Percentiles rank a stretch among this genome's conserved stretches.
These are phyloP conservation scores for Babesia bigemina DNA, from an alignment of 169 alveolate species.

Conservation along the genomic window DNA sequence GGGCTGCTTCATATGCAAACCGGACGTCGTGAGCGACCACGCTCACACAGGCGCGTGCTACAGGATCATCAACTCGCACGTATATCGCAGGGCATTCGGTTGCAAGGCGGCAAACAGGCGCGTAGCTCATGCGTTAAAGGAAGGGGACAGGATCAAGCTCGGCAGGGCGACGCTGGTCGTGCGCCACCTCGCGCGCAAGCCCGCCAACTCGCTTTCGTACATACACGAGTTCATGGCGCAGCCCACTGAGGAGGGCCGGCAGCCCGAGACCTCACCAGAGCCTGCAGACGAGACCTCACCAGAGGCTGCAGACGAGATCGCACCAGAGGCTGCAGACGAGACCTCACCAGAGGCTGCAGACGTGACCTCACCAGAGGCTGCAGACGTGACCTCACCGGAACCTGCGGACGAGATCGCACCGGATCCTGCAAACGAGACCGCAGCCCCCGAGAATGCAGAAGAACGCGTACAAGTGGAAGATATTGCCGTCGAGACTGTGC, in stretches of 20 bases:
- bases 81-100: constrained; percentile 10
- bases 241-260: background rate
- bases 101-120: background rate
- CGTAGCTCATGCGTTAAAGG: constrained; percentile 42
- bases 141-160: constrained; percentile 53
- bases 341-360: background rate
- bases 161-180: constrained; percentile 61
- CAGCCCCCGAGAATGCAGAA: background rate
- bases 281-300: background rate
- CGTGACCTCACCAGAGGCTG: background rate
- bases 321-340: background rate
- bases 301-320: background rate
- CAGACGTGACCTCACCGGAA: background rate
- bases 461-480: too few relatives aligned
- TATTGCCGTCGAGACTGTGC: too few relatives aligned
- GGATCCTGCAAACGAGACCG: background rate
- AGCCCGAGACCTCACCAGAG: background rate
- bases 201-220: constrained; percentile 44
- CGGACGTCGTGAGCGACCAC: background rate
- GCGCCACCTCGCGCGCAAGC: constrained; percentile 57
- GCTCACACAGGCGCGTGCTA: background rate
- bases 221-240: constrained; percentile 40
- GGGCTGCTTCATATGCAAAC: constrained; percentile 12
- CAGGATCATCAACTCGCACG: constrained; percentile 1
- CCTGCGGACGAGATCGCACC: background rate